These are phyloP conservation scores for Hypoxylon lenormandii DNA, from an alignment of 495 filamentous ascomycete species.

Conservation along the genomic window DNA sequence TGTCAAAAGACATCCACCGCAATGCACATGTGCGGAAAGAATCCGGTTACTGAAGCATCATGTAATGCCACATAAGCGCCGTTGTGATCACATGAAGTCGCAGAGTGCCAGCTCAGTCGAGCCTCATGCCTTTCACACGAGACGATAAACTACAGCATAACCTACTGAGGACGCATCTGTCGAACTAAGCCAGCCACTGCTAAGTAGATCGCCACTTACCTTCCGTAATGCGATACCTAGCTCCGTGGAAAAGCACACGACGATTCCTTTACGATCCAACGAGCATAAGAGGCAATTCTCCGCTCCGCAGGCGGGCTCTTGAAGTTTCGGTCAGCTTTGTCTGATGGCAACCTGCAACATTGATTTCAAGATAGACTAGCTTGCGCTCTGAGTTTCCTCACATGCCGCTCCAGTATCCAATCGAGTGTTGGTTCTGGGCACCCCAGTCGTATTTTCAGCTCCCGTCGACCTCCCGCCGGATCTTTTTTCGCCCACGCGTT, in stretches of 20 bases:
- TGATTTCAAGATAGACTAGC: slow-evolving; percentile 14
- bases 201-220: slow-evolving; percentile 21
- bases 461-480: slow-evolving; percentile 23
- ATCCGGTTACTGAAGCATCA: too few relatives aligned
- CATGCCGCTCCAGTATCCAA: slow-evolving; percentile 27
- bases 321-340: slow-evolving; percentile 10
- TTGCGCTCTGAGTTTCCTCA: slow-evolving; percentile 13
- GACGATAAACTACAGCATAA: too few relatives aligned
- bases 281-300: neutral
- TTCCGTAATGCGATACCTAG: slow-evolving; percentile 3
- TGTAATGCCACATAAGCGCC: too few relatives aligned
- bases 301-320: slow-evolving; percentile 4
- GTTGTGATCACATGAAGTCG: too few relatives aligned
- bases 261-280: slow-evolving; percentile 4
- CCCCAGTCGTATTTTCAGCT: slow-evolving; percentile 49
- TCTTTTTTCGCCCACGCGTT: slow-evolving; percentile 47
- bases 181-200: neutral
- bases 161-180: too few relatives aligned
- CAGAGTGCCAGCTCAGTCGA: slow-evolving; percentile 4
- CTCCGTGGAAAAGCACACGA: slow-evolving; percentile 4
- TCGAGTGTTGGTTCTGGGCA: slow-evolving; percentile 47
- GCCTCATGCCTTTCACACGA: neutral
- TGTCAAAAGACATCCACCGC: too few relatives aligned
- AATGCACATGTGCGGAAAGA: too few relatives aligned
- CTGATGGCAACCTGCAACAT: slow-evolving; percentile 22